A percentile compares a stretch with the other conserved stretches of the same genome.
Evolutionary conservation across 768 basidiomycete genomes (phyloP).

Genomic region (Stropharia rugosoannulata): DNA sequence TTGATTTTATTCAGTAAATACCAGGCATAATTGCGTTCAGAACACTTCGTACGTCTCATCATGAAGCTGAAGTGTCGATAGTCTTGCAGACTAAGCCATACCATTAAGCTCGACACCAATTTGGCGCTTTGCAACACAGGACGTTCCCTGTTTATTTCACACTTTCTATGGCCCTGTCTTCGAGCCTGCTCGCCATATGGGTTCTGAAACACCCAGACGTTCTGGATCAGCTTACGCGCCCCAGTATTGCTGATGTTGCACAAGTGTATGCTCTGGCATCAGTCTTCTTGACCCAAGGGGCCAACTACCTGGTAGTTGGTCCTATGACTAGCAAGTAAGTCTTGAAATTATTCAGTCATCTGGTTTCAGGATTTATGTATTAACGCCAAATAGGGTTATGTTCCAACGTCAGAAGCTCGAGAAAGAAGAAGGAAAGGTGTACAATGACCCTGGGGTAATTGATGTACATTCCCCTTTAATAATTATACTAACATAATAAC

Average conservation of each 20-base stretch:
- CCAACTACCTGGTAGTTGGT: constrained; percentile 71
- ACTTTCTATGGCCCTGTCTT: constrained; percentile 53
- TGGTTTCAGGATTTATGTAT: neutral
- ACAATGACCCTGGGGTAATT: constrained; percentile 64
- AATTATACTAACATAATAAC: constrained; percentile 2
- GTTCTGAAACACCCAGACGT: constrained; percentile 57
- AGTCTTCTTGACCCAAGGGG: constrained; percentile 46
- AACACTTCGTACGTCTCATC: constrained; percentile 47
- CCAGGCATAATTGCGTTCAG: constrained; percentile 61
- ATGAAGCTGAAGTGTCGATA: neutral
- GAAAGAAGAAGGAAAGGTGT: constrained; percentile 68
- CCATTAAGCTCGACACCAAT: constrained; percentile 64
- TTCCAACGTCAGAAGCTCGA: constrained; percentile 71
- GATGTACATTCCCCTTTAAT: constrained; percentile 1
- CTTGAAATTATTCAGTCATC: neutral
- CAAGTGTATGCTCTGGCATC: constrained; percentile 58
- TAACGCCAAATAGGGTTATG: constrained; percentile 54
- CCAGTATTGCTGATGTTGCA: constrained; percentile 56
- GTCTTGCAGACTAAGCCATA: neutral
- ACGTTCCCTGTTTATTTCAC: constrained; percentile 77
- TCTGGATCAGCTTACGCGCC: constrained; percentile 42
- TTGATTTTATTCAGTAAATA: neutral
- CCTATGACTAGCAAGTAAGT: constrained; percentile 69
- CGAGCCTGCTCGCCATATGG: constrained; percentile 58
- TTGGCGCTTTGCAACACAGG: constrained; percentile 71